These are phyloP conservation scores for Salvia splendens DNA, from an alignment of 257 asterid genomes.

Conservation along the genomic window DNA sequence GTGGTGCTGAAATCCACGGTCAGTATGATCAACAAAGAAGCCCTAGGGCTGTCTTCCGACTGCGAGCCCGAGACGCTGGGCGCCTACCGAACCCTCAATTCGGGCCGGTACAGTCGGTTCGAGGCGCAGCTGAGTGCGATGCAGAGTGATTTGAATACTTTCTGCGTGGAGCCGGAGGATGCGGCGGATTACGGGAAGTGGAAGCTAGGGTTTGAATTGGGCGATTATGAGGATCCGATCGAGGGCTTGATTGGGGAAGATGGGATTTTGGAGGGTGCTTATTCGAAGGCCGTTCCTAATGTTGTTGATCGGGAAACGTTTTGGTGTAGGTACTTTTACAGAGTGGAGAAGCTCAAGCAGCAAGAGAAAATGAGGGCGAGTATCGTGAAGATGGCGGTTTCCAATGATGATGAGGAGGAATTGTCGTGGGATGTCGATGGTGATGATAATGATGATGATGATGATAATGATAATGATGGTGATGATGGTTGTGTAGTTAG, in stretches of 20 bases:
- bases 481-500: constrained; percentile 47
- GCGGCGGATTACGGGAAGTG: constrained; percentile 62
- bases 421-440: constrained; percentile 88
- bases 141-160: constrained; percentile 58
- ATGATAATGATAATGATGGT: constrained; percentile 59
- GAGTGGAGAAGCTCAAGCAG: constrained; percentile 73
- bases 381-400: constrained; percentile 69
- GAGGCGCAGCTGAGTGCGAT: constrained; percentile 63
- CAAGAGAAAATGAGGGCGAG: constrained; percentile 76
- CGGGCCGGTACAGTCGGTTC: constrained; percentile 67
- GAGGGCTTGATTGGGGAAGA: constrained; percentile 55
- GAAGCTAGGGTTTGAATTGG: constrained; percentile 63
- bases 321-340: constrained; percentile 76
- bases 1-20: constrained; percentile 75
- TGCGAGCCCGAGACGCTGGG: constrained; percentile 64
- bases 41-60: constrained; percentile 45
- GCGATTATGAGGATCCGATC: constrained; percentile 47
- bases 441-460: constrained; percentile 50
- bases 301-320: constrained; percentile 63
- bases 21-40: constrained; percentile 62
- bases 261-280: constrained; percentile 54
- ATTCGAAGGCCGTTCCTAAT: constrained; percentile 54
- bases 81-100: constrained; percentile 38
- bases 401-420: constrained; percentile 70
- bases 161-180: constrained; percentile 69